phyloP scores from a whole-genome alignment of 2,329 filamentous ascomycete species.

The Leptographium procerum region DNA sequence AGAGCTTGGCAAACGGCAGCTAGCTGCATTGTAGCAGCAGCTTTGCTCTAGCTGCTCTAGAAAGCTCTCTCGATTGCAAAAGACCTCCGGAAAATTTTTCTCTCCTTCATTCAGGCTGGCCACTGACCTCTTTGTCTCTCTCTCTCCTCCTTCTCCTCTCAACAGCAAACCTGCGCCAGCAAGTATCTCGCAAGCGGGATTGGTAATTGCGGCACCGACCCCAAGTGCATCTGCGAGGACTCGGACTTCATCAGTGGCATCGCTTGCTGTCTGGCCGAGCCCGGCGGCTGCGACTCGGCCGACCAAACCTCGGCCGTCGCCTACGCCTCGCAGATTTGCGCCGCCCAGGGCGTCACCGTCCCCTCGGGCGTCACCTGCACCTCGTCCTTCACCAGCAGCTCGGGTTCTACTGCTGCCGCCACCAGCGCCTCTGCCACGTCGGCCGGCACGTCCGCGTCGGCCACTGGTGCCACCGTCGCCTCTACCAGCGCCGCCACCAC shows the following conservation, averaged over 20 bases:
- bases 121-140: neutral
- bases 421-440: neutral
- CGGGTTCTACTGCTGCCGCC: slow-evolving; percentile 2
- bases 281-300: slow-evolving; percentile 17
- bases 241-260: slow-evolving; percentile 28
- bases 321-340: slow-evolving; percentile 22
- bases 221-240: slow-evolving; percentile 30
- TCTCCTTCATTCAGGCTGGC: too few relatives aligned
- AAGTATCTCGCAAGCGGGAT: slow-evolving; percentile 19
- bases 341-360: slow-evolving; percentile 20
- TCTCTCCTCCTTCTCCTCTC: too few relatives aligned
- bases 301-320: slow-evolving; percentile 20
- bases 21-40: too few relatives aligned
- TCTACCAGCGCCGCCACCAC: neutral
- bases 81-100: too few relatives aligned
- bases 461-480: slow-evolving; percentile 6
- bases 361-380: slow-evolving; percentile 21
- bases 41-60: too few relatives aligned
- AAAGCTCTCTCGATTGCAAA: too few relatives aligned
- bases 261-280: slow-evolving; percentile 22
- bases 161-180: slow-evolving; percentile 16
- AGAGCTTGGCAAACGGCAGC: too few relatives aligned
- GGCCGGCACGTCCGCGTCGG: neutral
- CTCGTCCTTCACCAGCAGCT: neutral
- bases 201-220: slow-evolving; percentile 22